Conservation (phyloP, 495 filamentous ascomycete genomes). For the Aspergillus indologenus region DNA sequence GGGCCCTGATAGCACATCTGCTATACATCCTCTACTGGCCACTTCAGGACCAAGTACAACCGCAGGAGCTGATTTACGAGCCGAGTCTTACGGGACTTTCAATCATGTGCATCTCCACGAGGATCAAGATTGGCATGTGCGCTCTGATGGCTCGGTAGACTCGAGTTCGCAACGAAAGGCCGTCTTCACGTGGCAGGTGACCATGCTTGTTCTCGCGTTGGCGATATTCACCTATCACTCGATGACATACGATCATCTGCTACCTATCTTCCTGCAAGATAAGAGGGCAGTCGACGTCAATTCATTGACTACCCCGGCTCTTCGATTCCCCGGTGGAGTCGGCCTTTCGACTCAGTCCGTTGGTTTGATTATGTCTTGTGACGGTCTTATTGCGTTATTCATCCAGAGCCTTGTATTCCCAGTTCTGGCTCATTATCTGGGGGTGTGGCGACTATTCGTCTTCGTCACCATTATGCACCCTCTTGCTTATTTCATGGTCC, state of each 20-base stretch:
- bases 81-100: slow-evolving; percentile 78
- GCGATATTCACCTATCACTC: slow-evolving; percentile 85
- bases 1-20: slow-evolving; percentile 49
- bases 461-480: slow-evolving; percentile 73
- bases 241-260: slow-evolving; percentile 82
- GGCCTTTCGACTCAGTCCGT: slow-evolving; percentile 70
- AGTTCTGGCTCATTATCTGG: slow-evolving; percentile 63
- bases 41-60: slow-evolving; percentile 68
- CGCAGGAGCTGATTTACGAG: slow-evolving; percentile 64
- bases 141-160: slow-evolving; percentile 42
- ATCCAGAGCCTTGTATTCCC: slow-evolving; percentile 78
- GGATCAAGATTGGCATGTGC: slow-evolving; percentile 48
- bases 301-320: slow-evolving; percentile 29
- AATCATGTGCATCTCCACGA: slow-evolving; percentile 52
- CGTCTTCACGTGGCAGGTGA: slow-evolving; percentile 62
- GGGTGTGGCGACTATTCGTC: slow-evolving; percentile 70
- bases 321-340: slow-evolving; percentile 69
- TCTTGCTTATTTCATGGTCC: slow-evolving; percentile 71
- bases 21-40: slow-evolving; percentile 67
- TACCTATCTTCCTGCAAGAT: slow-evolving; percentile 84
- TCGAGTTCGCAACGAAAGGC: slow-evolving; percentile 36
- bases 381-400: slow-evolving; percentile 74
- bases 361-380: slow-evolving; percentile 74
- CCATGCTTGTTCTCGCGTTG: slow-evolving; percentile 67
- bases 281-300: slow-evolving; percentile 36